A percentile compares a stretch with the other conserved stretches of the same genome.
Conservation (phyloP, 2,329 filamentous ascomycete genomes). For the Thermoascus crustaceus region DNA sequence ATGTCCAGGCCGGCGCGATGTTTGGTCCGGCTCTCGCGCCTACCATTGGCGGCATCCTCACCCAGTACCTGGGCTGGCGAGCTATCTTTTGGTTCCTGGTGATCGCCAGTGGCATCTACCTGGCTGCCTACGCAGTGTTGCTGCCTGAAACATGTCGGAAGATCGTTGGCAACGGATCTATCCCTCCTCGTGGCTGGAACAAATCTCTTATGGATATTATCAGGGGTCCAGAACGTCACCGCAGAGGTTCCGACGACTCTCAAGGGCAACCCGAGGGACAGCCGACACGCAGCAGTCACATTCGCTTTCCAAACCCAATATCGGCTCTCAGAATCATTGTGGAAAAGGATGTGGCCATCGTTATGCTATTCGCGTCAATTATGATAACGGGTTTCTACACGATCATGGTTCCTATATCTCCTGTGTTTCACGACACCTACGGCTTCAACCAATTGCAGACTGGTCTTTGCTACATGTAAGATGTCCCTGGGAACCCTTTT, state of each 20-base stretch:
- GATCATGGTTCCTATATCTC: slow-evolving; percentile 7
- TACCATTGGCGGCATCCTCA: slow-evolving; percentile 56
- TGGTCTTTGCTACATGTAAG: too few relatives aligned
- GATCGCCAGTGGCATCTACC: slow-evolving; percentile 18
- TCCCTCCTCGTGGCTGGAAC: slow-evolving; percentile 14
- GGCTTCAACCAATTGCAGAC: slow-evolving; percentile 8
- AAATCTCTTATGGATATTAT: too few relatives aligned
- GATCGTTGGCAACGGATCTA: slow-evolving; percentile 12
- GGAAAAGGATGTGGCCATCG: too few relatives aligned
- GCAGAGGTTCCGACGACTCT: too few relatives aligned
- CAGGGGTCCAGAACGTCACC: too few relatives aligned
- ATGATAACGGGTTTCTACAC: too few relatives aligned
- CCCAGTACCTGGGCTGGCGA: slow-evolving; percentile 59
- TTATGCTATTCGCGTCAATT: too few relatives aligned
- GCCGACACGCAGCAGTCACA: too few relatives aligned
- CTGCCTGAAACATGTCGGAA: slow-evolving; percentile 28
- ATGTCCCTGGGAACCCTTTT: too few relatives aligned
- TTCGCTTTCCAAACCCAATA: too few relatives aligned
- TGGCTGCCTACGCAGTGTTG: slow-evolving; percentile 27
- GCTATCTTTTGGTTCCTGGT: slow-evolving; percentile 30
- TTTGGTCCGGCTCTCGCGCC: slow-evolving; percentile 45
- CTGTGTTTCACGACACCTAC: slow-evolving; percentile 10
- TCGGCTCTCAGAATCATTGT: too few relatives aligned
- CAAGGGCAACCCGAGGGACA: too few relatives aligned
- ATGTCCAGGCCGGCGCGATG: slow-evolving; percentile 52